These are phyloP conservation scores for Paracamarosporium sp. DNA, from an alignment of 2,329 filamentous ascomycete genomes.

Conservation along the genomic window DNA sequence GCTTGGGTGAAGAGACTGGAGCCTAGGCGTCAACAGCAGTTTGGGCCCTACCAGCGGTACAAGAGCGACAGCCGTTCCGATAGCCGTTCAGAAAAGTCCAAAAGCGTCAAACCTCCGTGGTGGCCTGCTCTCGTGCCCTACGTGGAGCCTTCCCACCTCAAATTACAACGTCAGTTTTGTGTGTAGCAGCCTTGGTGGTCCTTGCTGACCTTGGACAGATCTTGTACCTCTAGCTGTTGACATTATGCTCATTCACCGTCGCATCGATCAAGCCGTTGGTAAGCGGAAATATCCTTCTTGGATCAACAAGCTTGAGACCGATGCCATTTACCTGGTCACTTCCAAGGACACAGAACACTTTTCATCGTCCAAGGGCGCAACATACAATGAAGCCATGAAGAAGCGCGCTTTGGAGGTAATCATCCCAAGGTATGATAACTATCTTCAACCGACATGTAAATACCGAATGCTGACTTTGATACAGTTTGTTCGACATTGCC, in stretches of 20 bases:
- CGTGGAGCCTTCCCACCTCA: constrained; percentile 41
- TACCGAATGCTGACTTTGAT: neutral
- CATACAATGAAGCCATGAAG: constrained; percentile 35
- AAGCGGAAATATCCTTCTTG: constrained; percentile 31
- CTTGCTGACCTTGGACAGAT: constrained; percentile 22
- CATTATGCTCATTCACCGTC: constrained; percentile 38
- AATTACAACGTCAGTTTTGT: constrained; percentile 27
- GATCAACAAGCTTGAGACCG: constrained; percentile 29
- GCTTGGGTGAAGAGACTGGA: constrained; percentile 39
- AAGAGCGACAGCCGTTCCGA: constrained; percentile 16
- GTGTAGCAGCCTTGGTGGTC: neutral
- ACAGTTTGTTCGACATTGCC: constrained; percentile 35
- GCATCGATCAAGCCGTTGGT: constrained; percentile 21
- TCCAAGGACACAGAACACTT: constrained; percentile 30
- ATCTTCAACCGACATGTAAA: neutral
- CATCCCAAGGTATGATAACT: constrained; percentile 16
- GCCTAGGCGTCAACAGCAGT: constrained; percentile 30
- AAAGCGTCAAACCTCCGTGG: constrained; percentile 30
- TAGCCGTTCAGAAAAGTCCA: constrained; percentile 5
- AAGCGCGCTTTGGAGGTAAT: constrained; percentile 30
- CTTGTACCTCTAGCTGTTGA: constrained; percentile 34
- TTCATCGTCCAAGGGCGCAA: constrained; percentile 31
- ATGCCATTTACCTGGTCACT: constrained; percentile 27
- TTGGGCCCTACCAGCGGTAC: constrained; percentile 28
- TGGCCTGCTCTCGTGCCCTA: constrained; percentile 39